Evolutionary conservation across 495 filamentous ascomycete genomes (phyloP).

Genomic region (Parathielavia appendiculata): DNA sequence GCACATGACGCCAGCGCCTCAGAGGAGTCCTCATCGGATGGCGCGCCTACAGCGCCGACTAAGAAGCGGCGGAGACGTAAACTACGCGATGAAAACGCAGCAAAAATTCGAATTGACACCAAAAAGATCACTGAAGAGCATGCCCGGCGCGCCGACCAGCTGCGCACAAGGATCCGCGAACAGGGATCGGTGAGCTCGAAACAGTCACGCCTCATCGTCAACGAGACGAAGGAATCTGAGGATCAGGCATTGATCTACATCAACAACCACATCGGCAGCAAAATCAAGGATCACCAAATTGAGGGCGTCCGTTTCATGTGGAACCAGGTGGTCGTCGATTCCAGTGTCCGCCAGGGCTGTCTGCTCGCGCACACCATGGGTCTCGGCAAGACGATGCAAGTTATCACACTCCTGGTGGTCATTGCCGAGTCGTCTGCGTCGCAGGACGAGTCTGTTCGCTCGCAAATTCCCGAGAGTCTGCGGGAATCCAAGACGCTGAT

Average conservation of each 20-base stretch:
- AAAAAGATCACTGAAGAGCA: constrained; percentile 42
- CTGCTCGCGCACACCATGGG: constrained; percentile 92
- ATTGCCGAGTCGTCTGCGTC: constrained; percentile 63
- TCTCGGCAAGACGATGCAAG: constrained; percentile 89
- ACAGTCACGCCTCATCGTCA: constrained; percentile 58
- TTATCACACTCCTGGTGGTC: constrained; percentile 71
- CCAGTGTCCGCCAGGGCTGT: constrained; percentile 60
- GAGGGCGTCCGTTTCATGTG: constrained; percentile 83
- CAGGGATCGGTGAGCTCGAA: constrained; percentile 40
- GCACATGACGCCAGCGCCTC: constrained; percentile 10
- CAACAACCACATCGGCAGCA: constrained; percentile 41
- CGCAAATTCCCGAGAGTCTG: constrained; percentile 63
- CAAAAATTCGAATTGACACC: constrained; percentile 44
- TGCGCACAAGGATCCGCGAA: constrained; percentile 40
- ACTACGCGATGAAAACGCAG: constrained; percentile 43
- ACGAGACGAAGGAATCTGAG: constrained; percentile 57
- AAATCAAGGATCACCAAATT: constrained; percentile 55
- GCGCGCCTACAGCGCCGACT: constrained; percentile 15
- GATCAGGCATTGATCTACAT: constrained; percentile 49
- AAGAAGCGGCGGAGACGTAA: constrained; percentile 51
- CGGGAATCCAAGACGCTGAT: constrained; percentile 61
- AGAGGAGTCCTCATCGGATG: constrained; percentile 14
- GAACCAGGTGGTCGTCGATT: constrained; percentile 62
- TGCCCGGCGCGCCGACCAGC: constrained; percentile 43
- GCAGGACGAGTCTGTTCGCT: constrained; percentile 45